phyloP scores from a whole-genome alignment of 495 filamentous ascomycete genomes.

The Penicillium maclennaniae region DNA sequence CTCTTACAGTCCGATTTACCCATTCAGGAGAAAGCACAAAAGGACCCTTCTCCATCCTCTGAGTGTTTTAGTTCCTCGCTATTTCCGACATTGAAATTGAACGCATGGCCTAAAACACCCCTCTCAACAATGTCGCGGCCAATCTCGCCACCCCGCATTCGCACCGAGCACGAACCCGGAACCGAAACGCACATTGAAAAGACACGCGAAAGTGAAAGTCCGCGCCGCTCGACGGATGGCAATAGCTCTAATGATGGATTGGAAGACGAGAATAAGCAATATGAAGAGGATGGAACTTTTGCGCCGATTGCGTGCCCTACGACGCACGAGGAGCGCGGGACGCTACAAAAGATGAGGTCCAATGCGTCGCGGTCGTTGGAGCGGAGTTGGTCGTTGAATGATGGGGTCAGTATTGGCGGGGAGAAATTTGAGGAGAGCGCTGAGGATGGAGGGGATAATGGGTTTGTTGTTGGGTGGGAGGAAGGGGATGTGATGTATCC shows the following conservation, averaged over 20 bases:
- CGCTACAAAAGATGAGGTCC: conserved; percentile 20
- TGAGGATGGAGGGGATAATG: conserved; percentile 17
- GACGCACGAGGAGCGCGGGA: conserved; percentile 9
- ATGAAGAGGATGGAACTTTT: conserved; percentile 23
- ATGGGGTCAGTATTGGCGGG: conserved; percentile 50
- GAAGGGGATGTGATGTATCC: conserved; percentile 73
- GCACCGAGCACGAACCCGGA: neutral
- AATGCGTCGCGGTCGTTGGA: conserved; percentile 27
- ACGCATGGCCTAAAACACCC: neutral
- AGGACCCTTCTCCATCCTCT: neutral
- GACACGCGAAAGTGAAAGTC: neutral
- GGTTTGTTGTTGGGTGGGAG: conserved; percentile 67
- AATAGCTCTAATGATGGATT: conserved; percentile 13
- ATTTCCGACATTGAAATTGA: neutral
- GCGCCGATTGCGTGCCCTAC: conserved; percentile 23
- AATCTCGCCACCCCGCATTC: neutral
- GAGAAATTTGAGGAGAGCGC: conserved; percentile 21
- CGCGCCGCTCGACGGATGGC: neutral
- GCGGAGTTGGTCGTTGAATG: conserved; percentile 56
- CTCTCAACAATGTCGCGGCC: neutral
- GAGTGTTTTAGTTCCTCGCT: neutral
- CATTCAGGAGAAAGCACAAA: neutral
- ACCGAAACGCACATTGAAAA: conserved; percentile 1
- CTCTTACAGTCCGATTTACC: neutral
- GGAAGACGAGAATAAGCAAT: conserved; percentile 4